A percentile compares a stretch with the other conserved stretches of the same genome.
Conservation (phyloP, 1,284 basidiomycete genomes). For the Singerocomus inundabilis region DNA sequence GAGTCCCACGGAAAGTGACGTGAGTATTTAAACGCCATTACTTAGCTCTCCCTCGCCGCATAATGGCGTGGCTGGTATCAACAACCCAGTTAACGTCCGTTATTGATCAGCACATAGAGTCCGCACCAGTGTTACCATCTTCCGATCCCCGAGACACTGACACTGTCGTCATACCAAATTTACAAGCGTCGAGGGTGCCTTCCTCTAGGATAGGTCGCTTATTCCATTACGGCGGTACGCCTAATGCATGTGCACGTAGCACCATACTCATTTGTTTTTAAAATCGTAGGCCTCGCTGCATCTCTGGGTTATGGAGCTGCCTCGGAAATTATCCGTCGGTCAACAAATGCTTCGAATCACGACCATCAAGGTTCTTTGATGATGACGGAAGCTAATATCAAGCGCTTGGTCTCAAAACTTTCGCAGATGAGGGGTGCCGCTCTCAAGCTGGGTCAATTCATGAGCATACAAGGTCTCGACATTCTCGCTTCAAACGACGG, state of each 20-base stretch:
- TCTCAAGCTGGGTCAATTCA: conserved; percentile 94
- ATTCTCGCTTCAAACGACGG: not conserved
- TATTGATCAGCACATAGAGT: conserved; percentile 12
- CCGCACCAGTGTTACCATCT: not conserved
- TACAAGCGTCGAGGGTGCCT: conserved; percentile 82
- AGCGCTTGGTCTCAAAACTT: conserved; percentile 87
- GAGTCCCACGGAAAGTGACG: conserved; percentile 1
- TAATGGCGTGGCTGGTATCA: not conserved
- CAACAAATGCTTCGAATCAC: conserved; percentile 35
- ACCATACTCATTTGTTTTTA: not conserved
- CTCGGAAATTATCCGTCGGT: conserved; percentile 55
- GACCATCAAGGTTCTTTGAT: conserved; percentile 54
- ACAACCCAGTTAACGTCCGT: not conserved
- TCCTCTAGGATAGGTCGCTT: conserved; percentile 84
- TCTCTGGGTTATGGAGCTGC: conserved; percentile 72
- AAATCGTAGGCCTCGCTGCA: conserved; percentile 60
- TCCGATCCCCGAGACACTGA: conserved; percentile 1
- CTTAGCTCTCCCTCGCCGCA: not conserved
- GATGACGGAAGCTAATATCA: conserved; percentile 88
- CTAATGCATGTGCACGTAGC: not conserved
- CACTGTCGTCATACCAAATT: conserved; percentile 38
- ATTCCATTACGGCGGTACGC: conserved; percentile 88
- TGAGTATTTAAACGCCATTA: conserved; percentile 3
- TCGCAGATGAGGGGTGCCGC: conserved; percentile 96
- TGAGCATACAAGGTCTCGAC: conserved; percentile 88